Percentiles rank a stretch among this genome's conserved stretches.
These are phyloP conservation scores for Fusarium scirpi DNA, from an alignment of 2,329 filamentous ascomycete species.

Conservation along the genomic window DNA sequence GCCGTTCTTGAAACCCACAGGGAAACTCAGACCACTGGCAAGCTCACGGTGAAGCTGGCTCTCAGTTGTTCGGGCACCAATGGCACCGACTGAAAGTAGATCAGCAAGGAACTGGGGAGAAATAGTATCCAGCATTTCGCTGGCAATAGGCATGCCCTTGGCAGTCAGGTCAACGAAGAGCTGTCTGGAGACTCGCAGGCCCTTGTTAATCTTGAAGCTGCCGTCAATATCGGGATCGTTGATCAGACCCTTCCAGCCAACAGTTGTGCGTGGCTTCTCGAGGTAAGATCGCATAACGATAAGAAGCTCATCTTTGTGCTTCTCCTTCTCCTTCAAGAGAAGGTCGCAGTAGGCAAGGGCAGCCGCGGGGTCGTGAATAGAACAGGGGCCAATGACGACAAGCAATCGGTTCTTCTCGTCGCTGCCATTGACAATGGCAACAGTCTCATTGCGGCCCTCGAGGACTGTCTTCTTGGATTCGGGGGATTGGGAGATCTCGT, in stretches of 20 bases:
- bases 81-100: slow-evolving; percentile 88
- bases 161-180: slow-evolving; percentile 92
- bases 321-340: slow-evolving; percentile 83
- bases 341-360: slow-evolving; percentile 93
- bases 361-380: slow-evolving; percentile 92
- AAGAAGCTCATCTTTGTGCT: slow-evolving; percentile 88
- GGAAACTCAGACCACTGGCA: slow-evolving; percentile 93
- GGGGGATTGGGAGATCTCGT: slow-evolving; percentile 79
- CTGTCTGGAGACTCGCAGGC: slow-evolving; percentile 84
- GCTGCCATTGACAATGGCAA: slow-evolving; percentile 75
- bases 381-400: slow-evolving; percentile 93
- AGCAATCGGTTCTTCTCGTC: slow-evolving; percentile 71
- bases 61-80: slow-evolving; percentile 97
- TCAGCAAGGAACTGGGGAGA: slow-evolving; percentile 97
- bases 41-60: slow-evolving; percentile 95
- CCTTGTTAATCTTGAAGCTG: slow-evolving; percentile 99
- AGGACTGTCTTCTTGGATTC: slow-evolving; percentile 71
- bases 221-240: slow-evolving; percentile 99
- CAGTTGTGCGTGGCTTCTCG: slow-evolving; percentile 97
- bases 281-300: slow-evolving; percentile 99
- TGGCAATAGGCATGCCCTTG: slow-evolving; percentile 95
- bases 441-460: slow-evolving; percentile 71
- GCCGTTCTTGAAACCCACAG: slow-evolving; percentile 99
- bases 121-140: slow-evolving; percentile 98
- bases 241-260: slow-evolving; percentile 98